phyloP scores from a whole-genome alignment of 1,284 basidiomycete species.

The Cutaneotrichosporon sp. region DNA sequence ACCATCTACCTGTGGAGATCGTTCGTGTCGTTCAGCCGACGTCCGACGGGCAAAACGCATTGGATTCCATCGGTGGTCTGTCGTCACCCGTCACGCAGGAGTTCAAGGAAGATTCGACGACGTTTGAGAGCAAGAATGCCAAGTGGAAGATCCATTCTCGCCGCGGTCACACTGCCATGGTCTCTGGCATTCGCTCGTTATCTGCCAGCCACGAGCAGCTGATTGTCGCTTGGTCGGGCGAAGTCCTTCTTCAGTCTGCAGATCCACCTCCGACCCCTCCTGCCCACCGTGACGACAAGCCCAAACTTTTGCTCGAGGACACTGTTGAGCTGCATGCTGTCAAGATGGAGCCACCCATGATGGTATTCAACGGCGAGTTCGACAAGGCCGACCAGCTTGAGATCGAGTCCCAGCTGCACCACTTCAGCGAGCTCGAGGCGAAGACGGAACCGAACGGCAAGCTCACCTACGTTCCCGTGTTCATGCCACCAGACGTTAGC shows the following conservation, averaged over 20 bases:
- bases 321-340: slow-evolving; percentile 21
- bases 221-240: slow-evolving; percentile 90
- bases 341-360: slow-evolving; percentile 24
- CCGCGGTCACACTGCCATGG: slow-evolving; percentile 92
- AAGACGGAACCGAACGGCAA: slow-evolving; percentile 52
- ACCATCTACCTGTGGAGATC: slow-evolving; percentile 49
- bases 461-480: slow-evolving; percentile 78
- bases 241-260: slow-evolving; percentile 55
- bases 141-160: slow-evolving; percentile 74
- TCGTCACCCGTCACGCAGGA: slow-evolving; percentile 45
- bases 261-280: slow-evolving; percentile 8
- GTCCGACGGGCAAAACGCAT: slow-evolving; percentile 11
- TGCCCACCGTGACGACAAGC: neutral
- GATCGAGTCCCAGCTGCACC: slow-evolving; percentile 60
- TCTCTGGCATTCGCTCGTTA: slow-evolving; percentile 83
- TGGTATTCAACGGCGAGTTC: slow-evolving; percentile 56
- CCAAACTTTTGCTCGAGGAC: slow-evolving; percentile 19
- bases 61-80: slow-evolving; percentile 15
- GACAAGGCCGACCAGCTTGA: slow-evolving; percentile 58
- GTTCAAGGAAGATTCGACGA: slow-evolving; percentile 43
- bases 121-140: slow-evolving; percentile 33
- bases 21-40: slow-evolving; percentile 26
- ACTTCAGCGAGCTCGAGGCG: slow-evolving; percentile 58
- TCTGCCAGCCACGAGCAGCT: slow-evolving; percentile 79
- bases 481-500: slow-evolving; percentile 83